These are phyloP conservation scores for Neurospora sp. DNA, from an alignment of 495 filamentous ascomycete species.

Conservation along the genomic window DNA sequence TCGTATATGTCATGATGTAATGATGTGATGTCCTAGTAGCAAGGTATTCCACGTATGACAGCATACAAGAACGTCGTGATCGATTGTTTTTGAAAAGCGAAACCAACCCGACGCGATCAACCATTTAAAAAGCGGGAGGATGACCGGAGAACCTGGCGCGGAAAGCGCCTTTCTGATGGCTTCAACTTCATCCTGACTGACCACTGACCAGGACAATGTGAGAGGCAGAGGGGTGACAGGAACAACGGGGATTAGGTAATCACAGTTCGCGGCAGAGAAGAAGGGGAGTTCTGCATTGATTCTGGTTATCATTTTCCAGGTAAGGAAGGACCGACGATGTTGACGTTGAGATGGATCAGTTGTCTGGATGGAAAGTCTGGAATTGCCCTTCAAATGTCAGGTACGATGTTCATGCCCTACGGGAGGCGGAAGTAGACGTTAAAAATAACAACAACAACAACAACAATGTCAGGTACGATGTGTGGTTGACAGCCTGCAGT, in stretches of 20 bases:
- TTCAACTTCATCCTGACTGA: background rate
- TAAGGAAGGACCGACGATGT: background rate
- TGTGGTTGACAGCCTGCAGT: no score
- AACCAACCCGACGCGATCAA: background rate
- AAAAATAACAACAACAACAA: no score
- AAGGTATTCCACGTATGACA: no score
- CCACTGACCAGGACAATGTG: background rate
- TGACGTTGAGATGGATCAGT: background rate
- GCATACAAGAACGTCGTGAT: background rate
- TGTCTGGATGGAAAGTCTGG: background rate
- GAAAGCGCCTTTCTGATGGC: background rate
- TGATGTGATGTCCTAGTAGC: no score
- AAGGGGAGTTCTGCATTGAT: background rate
- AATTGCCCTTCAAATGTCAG: background rate
- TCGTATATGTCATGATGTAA: background rate
- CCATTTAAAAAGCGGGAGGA: background rate
- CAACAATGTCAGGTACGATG: background rate
- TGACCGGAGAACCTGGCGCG: background rate
- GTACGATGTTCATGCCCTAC: no score
- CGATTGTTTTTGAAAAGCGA: background rate
- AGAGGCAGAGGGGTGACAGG: background rate
- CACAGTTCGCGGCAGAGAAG: background rate
- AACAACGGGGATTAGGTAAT: background rate
- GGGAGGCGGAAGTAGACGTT: no score
- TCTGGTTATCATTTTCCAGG: background rate